phyloP scores from a whole-genome alignment of 2,329 filamentous ascomycete genomes.

The Penicillium psychrosexuale region DNA sequence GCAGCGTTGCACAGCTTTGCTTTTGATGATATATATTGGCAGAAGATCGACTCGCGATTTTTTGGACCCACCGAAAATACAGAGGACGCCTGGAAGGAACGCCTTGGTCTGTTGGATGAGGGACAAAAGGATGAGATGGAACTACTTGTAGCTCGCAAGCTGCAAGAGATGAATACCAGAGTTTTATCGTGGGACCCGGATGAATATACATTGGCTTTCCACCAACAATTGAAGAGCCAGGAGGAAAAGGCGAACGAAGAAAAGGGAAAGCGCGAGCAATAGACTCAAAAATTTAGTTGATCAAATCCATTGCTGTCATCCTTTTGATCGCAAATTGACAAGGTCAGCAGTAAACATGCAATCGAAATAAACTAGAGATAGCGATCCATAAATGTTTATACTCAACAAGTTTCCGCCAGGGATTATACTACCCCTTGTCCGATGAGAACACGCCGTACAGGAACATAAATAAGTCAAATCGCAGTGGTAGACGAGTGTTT shows the following conservation, averaged over 20 bases:
- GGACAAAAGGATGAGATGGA: slow-evolving; percentile 10
- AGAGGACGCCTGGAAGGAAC: background rate
- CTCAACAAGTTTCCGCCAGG: too few species aligned
- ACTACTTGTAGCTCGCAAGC: background rate
- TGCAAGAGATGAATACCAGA: background rate
- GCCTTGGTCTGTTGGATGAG: background rate
- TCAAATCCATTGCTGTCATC: too few species aligned
- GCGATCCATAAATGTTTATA: too few species aligned
- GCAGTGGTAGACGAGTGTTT: background rate
- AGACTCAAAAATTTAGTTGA: too few species aligned
- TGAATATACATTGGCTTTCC: background rate
- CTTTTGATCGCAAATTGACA: too few species aligned
- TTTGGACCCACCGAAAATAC: background rate
- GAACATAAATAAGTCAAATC: too few species aligned
- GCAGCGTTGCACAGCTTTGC: background rate
- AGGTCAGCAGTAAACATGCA: too few species aligned
- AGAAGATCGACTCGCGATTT: background rate
- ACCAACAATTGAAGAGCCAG: background rate
- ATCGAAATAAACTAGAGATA: too few species aligned
- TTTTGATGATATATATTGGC: background rate
- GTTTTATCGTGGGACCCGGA: background rate
- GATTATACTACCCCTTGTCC: too few species aligned
- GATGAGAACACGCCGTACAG: background rate
- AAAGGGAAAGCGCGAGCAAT: too few species aligned
- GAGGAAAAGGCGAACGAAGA: background rate